These are phyloP conservation scores for Carpinus viminea DNA, from an alignment of 306 rosid species.

Conservation along the genomic window DNA sequence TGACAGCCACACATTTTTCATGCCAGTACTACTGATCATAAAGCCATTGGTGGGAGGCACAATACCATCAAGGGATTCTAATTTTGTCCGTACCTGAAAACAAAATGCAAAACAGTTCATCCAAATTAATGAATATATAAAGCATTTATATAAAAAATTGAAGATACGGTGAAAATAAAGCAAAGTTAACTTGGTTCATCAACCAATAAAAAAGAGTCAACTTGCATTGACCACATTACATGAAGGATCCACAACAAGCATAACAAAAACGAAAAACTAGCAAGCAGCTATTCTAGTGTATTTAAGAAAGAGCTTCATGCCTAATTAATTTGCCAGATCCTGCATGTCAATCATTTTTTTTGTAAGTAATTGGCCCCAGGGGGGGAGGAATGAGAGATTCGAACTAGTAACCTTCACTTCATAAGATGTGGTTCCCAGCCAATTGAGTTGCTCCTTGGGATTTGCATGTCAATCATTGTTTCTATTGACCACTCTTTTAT, in stretches of 20 bases:
- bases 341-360: not conserved
- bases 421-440: no score
- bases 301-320: not conserved
- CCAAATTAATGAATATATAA: conserved; percentile 24
- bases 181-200: not conserved
- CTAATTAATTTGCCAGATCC: not conserved
- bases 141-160: conserved; percentile 20
- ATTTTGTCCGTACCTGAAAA: conserved; percentile 73
- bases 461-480: not conserved
- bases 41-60: conserved; percentile 98
- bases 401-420: no score
- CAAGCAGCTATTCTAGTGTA: not conserved
- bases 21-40: conserved; percentile 90
- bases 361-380: no score
- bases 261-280: not conserved
- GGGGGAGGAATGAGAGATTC: no score
- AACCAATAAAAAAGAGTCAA: not conserved
- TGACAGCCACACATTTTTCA: conserved; percentile 97
- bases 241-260: not conserved
- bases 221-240: not conserved
- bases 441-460: no score
- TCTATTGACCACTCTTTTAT: not conserved
- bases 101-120: conserved; percentile 30
- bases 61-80: conserved; percentile 84
- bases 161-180: conserved; percentile 4